Conservation (phyloP, 208 protist species). For the Acanthamoeba triangularis region DNA sequence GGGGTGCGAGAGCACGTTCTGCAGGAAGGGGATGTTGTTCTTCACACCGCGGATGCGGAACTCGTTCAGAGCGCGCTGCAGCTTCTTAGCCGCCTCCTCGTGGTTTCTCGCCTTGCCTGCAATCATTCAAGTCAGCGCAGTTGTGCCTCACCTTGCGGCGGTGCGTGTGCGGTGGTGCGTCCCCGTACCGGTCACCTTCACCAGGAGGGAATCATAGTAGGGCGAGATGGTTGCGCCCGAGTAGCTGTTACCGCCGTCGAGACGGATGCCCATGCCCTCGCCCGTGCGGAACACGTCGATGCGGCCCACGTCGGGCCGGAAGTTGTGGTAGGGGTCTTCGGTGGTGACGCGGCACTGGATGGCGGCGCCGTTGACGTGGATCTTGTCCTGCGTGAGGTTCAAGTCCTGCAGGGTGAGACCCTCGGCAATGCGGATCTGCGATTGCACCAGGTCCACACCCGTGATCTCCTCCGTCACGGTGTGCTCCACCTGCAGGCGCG, state of each 20-base stretch:
- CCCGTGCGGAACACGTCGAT: conserved; percentile 82
- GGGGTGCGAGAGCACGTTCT: conserved; percentile 87
- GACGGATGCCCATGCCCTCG: conserved; percentile 91
- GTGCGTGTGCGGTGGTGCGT: neutral
- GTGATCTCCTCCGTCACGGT: conserved; percentile 93
- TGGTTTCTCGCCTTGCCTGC: conserved; percentile 75
- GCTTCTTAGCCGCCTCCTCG: conserved; percentile 79
- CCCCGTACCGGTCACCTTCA: conserved; percentile 88
- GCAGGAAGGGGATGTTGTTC: conserved; percentile 92
- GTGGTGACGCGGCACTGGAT: conserved; percentile 91
- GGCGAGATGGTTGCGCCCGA: conserved; percentile 88
- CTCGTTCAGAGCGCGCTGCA: conserved; percentile 87
- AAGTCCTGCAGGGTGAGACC: conserved; percentile 86
- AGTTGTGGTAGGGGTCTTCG: conserved; percentile 88
- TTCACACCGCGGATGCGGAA: conserved; percentile 88
- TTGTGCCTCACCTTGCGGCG: neutral
- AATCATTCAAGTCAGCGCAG: neutral
- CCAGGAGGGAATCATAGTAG: conserved; percentile 91
- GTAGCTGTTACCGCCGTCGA: conserved; percentile 87
- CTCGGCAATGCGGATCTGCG: conserved; percentile 89
- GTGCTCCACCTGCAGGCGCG: conserved; percentile 96
- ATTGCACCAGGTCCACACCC: conserved; percentile 92
- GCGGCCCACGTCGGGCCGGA: conserved; percentile 86
- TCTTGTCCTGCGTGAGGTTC: conserved; percentile 71
- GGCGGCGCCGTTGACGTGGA: conserved; percentile 75